phyloP scores from a whole-genome alignment of 176 grass and related monocot species.

The Avena atlantica region DNA sequence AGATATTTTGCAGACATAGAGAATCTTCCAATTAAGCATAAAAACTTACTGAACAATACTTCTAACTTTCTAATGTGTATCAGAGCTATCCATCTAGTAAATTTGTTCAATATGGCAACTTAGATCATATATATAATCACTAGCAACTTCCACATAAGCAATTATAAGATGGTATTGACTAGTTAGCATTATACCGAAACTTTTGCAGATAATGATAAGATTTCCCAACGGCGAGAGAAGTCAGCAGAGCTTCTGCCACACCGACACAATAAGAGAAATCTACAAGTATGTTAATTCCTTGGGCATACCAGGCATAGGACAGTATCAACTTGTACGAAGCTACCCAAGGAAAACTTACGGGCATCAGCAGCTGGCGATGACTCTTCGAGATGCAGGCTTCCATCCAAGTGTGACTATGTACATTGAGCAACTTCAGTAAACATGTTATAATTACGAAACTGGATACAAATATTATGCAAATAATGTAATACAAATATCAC shows the following conservation, averaged over 20 bases:
- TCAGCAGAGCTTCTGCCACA: constrained; percentile 52
- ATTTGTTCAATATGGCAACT: background rate
- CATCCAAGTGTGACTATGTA: constrained; percentile 69
- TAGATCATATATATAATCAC: background rate
- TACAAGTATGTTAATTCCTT: constrained; percentile 58
- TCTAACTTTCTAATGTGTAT: background rate
- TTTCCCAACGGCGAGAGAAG: constrained; percentile 73
- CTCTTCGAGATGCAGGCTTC: constrained; percentile 67
- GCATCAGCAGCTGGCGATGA: constrained; percentile 61
- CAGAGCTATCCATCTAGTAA: background rate
- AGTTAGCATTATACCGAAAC: background rate
- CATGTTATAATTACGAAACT: background rate
- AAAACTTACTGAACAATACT: background rate
- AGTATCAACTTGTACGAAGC: constrained; percentile 55
- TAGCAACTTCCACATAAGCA: no score
- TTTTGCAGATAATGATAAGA: constrained; percentile 74
- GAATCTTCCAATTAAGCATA: background rate
- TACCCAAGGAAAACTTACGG: constrained; percentile 73
- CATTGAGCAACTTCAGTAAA: constrained; percentile 63
- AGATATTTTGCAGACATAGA: background rate
- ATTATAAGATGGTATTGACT: background rate
- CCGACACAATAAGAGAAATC: constrained; percentile 63
- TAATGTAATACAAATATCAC: background rate
- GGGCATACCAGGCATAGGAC: constrained; percentile 55
- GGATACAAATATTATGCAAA: background rate